Base-by-base conservation (phyloP, 192 early-diverging fungal genomes). In the Neocallimastix lanati region DNA sequence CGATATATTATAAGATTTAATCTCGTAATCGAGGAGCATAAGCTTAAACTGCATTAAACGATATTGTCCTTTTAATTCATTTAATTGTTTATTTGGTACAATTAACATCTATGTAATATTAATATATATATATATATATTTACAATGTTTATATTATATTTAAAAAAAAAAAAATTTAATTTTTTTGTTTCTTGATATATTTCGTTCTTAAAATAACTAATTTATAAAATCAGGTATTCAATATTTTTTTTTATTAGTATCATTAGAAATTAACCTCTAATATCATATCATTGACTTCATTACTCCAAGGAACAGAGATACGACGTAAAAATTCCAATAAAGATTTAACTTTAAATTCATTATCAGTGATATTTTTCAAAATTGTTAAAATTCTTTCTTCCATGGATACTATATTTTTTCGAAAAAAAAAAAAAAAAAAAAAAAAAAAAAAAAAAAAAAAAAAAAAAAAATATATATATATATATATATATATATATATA, bases 281-380 rank as follows among this genome's bases (percentile, higher is more conserved):
- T 29, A 90, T 88, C 2, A 85, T 83, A 16, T 81, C 37, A 29
- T 87, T 89, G 21, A 90, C 76, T 18, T 80, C 83, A 0, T 80
- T 37, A 11, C 87, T 86, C 93, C 93, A 93, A 4, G 92, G 92
- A 30, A 93, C 85, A 2, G 85, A 84, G 28, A 88, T 88, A 58
- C 88, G 84, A 77, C 88, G 84, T 88, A 92, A 91, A 15, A 89
- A 79, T 36, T 92, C 92, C 35, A 93, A 80, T n/a, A 87, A 77
- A 15, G 92, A 79, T 25, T 82, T 78, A 1, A 80, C 79, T 77
- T 85, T 86, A 29, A 80, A 76, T n/a, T 85, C 83, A 29, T 78
- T 25, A 78, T 77, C 78, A 12, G 21, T 15, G 76, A 93, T 83
- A 76, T 84, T 87, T 13, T 50, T 28, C 14, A 90, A 67, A 1